Evolutionary conservation across 495 filamentous ascomycete species (phyloP).

Genomic region (Neurospora tetraspora): DNA sequence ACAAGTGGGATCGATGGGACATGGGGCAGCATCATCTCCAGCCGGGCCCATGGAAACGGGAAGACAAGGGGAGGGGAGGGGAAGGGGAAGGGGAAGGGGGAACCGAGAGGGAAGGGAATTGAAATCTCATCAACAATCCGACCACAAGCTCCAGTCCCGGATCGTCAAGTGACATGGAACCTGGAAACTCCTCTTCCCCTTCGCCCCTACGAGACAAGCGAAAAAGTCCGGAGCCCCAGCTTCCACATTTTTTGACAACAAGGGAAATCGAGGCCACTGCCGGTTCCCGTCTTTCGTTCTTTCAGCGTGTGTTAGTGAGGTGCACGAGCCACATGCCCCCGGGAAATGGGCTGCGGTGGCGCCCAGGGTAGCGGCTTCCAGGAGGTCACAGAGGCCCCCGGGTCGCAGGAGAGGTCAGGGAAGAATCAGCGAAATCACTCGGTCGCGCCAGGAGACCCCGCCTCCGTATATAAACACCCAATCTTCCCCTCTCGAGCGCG

Average conservation of each 20-base stretch:
- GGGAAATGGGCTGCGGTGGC: constrained; percentile 11
- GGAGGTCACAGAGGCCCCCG: not conserved
- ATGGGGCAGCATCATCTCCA: not conserved
- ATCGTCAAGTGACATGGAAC: not conserved
- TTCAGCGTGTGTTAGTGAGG: constrained; percentile 3
- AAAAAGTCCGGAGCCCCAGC: not conserved
- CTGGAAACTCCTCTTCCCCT: not conserved
- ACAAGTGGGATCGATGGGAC: not conserved
- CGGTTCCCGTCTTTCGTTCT: not conserved
- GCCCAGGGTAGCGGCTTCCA: not conserved
- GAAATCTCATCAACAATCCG: not conserved
- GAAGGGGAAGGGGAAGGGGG: not conserved
- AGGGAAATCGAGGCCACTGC: not conserved
- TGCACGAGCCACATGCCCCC: constrained; percentile 15
- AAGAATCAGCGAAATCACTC: constrained; percentile 26
- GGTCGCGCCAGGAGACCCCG: constrained; percentile 26
- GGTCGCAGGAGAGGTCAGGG: constrained; percentile 6
- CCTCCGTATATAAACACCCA: constrained; percentile 38
- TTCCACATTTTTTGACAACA: not conserved
- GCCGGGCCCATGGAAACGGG: not conserved
- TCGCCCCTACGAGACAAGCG: not conserved
- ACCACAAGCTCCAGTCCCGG: not conserved
- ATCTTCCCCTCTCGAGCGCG: constrained; percentile 36
- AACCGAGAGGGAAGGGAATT: not conserved
- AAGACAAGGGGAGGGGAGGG: not conserved